Percentiles rank a stretch among this genome's conserved stretches.
Conservation (phyloP, 73 alveolate genomes). For the Durusdinium trenchii region DNA sequence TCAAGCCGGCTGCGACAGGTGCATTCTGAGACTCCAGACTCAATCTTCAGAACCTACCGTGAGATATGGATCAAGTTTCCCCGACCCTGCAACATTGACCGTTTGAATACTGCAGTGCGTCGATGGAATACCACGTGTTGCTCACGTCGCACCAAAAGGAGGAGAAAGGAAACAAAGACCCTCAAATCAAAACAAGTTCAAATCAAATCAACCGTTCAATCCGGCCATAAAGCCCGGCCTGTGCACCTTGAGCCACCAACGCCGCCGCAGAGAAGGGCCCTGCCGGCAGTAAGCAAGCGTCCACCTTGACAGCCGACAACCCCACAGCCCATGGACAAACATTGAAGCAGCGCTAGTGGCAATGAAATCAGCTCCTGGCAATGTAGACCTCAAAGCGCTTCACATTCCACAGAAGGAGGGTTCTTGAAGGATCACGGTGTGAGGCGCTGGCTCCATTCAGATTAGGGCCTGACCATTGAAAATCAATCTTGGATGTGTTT, state of each 20-base stretch:
- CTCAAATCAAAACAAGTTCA: no score
- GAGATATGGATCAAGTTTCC: not conserved
- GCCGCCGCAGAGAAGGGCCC: slow-evolving; percentile 89
- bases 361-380: not conserved
- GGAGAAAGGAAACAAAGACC: no score
- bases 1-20: not conserved
- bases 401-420: not conserved
- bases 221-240: not conserved
- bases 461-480: not conserved
- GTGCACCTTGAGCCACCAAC: slow-evolving; percentile 50
- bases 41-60: not conserved
- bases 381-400: not conserved
- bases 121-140: no score
- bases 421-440: not conserved
- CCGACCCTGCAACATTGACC: no score
- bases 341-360: no score
- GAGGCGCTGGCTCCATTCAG: not conserved
- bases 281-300: slow-evolving; percentile 67
- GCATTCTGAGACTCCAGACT: not conserved
- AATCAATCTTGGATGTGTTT: not conserved
- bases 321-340: no score
- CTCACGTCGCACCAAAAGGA: no score
- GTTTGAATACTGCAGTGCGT: no score
- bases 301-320: slow-evolving; percentile 39
- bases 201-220: not conserved